Evolutionary conservation across 2,329 filamentous ascomycete species (phyloP).

Genomic region (Capronia epimyces): DNA sequence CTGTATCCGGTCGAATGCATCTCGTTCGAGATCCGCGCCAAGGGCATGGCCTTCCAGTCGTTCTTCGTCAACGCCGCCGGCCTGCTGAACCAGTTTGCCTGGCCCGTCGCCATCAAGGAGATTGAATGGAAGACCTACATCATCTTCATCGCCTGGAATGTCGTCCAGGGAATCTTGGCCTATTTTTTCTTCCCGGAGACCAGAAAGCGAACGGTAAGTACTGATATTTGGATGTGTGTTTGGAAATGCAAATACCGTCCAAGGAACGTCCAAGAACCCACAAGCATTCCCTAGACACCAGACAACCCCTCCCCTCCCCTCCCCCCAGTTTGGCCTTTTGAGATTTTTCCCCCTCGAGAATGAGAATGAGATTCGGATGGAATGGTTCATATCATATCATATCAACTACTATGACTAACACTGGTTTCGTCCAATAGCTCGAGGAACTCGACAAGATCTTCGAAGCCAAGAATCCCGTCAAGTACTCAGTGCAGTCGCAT

Average conservation of each 20-base stretch:
- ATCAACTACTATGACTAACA: no score
- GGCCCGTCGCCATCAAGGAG: conserved; percentile 36
- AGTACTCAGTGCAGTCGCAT: not conserved
- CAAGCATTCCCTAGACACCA: no score
- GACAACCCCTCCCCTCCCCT: no score
- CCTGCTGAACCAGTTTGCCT: conserved; percentile 47
- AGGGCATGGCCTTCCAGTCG: conserved; percentile 51
- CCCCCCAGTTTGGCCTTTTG: no score
- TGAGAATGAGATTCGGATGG: no score
- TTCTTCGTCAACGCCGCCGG: conserved; percentile 43
- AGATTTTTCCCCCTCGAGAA: no score
- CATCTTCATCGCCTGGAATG: conserved; percentile 39
- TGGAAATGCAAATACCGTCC: not conserved
- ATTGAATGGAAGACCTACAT: conserved; percentile 49
- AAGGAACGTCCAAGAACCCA: no score
- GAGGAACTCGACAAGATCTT: conserved; percentile 11
- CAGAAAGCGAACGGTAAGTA: conserved; percentile 7
- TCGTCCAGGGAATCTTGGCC: conserved; percentile 27
- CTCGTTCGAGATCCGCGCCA: conserved; percentile 51
- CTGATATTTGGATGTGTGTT: not conserved
- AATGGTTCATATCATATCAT: no score
- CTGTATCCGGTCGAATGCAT: conserved; percentile 53
- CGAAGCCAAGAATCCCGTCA: conserved; percentile 4
- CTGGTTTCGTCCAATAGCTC: no score
- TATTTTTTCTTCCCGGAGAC: conserved; percentile 9